Evolutionary conservation across 2,329 filamentous ascomycete genomes (phyloP).

Genomic region (Colletotrichum echinochloae): DNA sequence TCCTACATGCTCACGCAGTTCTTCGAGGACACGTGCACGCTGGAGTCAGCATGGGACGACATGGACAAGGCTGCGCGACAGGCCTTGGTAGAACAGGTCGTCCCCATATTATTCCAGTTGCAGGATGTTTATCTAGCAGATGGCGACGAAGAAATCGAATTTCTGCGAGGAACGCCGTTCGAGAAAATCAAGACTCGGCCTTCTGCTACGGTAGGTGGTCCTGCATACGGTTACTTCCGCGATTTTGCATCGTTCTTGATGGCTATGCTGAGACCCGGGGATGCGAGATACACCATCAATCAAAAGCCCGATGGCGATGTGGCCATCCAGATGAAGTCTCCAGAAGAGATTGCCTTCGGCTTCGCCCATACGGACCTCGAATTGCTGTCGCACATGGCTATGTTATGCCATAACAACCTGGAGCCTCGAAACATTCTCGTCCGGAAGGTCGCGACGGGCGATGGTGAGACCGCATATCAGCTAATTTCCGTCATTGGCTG

Average conservation of each 20-base stretch:
- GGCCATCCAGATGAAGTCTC: background rate
- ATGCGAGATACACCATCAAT: background rate
- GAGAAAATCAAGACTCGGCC: background rate
- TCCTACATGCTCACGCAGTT: constrained; percentile 25
- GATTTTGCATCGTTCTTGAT: background rate
- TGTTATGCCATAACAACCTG: constrained; percentile 31
- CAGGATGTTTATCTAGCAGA: background rate
- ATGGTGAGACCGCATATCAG: background rate
- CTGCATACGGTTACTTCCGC: background rate
- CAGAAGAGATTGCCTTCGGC: background rate
- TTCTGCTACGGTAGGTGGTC: background rate
- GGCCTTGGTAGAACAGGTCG: background rate
- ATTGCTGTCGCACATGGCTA: background rate
- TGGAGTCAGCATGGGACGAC: background rate
- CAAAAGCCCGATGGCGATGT: constrained; percentile 4
- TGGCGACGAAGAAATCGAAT: background rate
- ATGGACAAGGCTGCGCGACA: background rate
- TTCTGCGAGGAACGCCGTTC: background rate
- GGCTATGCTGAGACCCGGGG: background rate
- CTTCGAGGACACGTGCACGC: background rate
- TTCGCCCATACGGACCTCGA: constrained; percentile 18
- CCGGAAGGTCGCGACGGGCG: background rate
- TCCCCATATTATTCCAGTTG: background rate
- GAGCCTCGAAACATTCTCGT: constrained; percentile 25
- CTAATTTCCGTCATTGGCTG: constrained; percentile 22